Conservation (phyloP, 495 filamentous ascomycete species). For the Penicillium nucicola region DNA sequence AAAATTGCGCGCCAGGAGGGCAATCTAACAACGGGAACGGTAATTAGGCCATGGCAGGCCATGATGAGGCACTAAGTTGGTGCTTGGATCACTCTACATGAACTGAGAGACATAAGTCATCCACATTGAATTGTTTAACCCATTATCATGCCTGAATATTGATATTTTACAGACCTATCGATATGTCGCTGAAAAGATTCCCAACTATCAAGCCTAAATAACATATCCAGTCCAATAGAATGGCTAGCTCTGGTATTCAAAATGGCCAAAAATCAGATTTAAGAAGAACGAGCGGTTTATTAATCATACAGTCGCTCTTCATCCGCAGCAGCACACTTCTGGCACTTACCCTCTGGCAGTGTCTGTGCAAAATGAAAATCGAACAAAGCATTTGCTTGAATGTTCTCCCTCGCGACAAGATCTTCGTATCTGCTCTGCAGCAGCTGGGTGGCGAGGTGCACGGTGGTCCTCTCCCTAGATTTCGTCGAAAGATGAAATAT, state of each 20-base stretch:
- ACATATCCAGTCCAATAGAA: background rate
- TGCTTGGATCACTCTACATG: too few relatives aligned
- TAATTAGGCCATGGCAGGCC: too few relatives aligned
- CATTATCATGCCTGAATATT: background rate
- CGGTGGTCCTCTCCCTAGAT: background rate
- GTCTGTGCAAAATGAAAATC: background rate
- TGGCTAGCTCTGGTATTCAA: background rate
- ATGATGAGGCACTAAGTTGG: too few relatives aligned
- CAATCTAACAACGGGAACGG: too few relatives aligned
- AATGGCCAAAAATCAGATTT: too few relatives aligned
- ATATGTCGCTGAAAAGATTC: background rate
- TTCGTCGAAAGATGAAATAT: background rate
- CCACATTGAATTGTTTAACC: too few relatives aligned
- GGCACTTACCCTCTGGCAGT: background rate
- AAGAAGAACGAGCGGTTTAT: background rate
- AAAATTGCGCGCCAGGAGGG: too few relatives aligned
- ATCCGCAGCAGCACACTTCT: background rate
- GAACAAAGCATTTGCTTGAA: background rate
- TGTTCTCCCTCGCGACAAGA: background rate
- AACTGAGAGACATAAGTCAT: too few relatives aligned
- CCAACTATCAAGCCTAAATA: background rate
- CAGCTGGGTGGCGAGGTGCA: background rate
- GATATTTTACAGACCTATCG: too few relatives aligned
- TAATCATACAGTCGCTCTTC: background rate
- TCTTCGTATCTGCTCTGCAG: conserved; percentile 1